Percentiles rank a stretch among this genome's conserved stretches.
Conservation (phyloP, 257 asterid genomes). For the Forsythia viridissima region DNA sequence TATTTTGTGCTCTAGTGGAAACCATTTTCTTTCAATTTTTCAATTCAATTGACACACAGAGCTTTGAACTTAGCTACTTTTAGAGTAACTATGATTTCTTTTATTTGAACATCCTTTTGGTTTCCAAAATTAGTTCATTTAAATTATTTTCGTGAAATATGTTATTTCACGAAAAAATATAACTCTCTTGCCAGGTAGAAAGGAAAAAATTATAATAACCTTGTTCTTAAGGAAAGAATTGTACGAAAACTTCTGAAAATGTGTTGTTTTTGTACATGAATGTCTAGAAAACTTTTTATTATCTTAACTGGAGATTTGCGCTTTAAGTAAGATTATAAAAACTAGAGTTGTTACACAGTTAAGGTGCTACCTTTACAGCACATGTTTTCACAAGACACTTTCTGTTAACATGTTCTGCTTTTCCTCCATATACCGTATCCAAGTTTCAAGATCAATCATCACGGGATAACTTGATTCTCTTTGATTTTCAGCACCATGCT, state of each 20-base stretch:
- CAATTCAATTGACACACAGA: not conserved
- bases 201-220: not conserved
- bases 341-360: not conserved
- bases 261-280: too few relatives aligned
- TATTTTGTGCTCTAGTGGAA: not conserved
- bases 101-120: not conserved
- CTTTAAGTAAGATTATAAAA: not conserved
- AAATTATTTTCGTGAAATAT: not conserved
- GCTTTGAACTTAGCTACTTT: not conserved
- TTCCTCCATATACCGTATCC: not conserved
- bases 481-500: conserved; percentile 35
- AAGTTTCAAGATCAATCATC: not conserved
- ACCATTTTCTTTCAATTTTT: not conserved
- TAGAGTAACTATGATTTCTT: not conserved
- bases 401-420: conserved; percentile 6
- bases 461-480: conserved; percentile 14
- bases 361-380: conserved; percentile 14
- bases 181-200: not conserved
- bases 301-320: not conserved
- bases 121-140: not conserved
- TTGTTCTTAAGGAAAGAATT: not conserved
- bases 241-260: not conserved
- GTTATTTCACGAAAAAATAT: not conserved
- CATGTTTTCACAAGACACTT: not conserved
- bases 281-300: not conserved